Evolutionary conservation across 169 alveolate genomes (phyloP), one percentile per base, ranked within the genome.

Genomic region (Eimeria zaria): DNA sequence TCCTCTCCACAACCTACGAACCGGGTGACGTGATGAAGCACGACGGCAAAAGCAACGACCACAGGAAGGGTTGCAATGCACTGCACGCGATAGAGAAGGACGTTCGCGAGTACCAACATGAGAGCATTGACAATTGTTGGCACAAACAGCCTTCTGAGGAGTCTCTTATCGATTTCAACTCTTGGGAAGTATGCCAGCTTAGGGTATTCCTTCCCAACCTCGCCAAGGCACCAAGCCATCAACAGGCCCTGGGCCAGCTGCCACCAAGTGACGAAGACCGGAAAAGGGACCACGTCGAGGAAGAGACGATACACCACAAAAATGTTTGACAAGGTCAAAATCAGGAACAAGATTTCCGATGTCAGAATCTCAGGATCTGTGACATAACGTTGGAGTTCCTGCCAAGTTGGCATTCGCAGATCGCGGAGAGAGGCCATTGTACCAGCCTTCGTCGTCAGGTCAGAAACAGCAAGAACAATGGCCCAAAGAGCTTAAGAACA

Each of bases 1-100:
- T 98, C 99, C 95, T 98, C 99, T 53, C 99, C 99, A 85, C 99
- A 98, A 55, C 99, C 99, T 95, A 98, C 97, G 92, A 98, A 98
- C 76, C 99, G 98, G 85, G 99, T 98, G 48, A 98, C 98, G 95
- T 98, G 99, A 93, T 98, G 99, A 78, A 98, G 98, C 36, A 98
- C 99, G n/a, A 98, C 99, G 6, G 99, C 99, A 84, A 99, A 99
- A 73, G 99, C 97, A 55, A 98, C 99, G 24, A 98, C 97, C 71
- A 98, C 98, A 36, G 99, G 99, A 96, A 97, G 98, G 5, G 99
- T 98, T 53, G 99, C 99, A 33, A 98, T 97, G 89, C 99, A 98
- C 20, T 99, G 99, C 51, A 99, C 97, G 91, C 98, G 98, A 81
- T 97, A 98, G 81, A 98, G 98, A 69, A 98, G 97, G 74, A 98